Conservation (phyloP, 148 eudicot species). For the Talinum fruticosum region DNA sequence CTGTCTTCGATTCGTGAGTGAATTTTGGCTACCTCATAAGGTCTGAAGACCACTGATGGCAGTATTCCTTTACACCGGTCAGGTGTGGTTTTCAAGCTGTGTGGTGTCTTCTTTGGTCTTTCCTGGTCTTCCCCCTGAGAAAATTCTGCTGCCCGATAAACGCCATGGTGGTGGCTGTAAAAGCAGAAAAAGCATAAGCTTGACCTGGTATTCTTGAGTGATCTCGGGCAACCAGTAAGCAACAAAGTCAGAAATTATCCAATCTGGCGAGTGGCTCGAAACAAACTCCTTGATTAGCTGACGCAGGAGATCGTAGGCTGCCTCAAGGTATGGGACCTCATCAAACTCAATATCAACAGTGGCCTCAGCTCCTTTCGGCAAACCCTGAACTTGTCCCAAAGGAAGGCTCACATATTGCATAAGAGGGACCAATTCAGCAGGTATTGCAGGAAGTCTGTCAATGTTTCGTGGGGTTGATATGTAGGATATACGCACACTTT, state of each 20-base stretch:
- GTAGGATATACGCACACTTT: constrained; percentile 31
- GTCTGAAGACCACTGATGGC: constrained; percentile 11
- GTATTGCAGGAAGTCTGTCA: constrained; percentile 35
- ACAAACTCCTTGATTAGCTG: constrained; percentile 24
- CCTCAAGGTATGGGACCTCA: constrained; percentile 30
- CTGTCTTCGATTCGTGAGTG: constrained; percentile 9
- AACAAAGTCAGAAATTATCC: constrained; percentile 35
- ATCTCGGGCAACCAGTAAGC: constrained; percentile 31
- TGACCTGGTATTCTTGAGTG: constrained; percentile 29
- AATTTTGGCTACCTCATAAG: constrained; percentile 11
- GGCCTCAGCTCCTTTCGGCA: constrained; percentile 37
- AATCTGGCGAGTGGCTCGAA: constrained; percentile 15
- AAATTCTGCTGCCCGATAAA: constrained; percentile 30
- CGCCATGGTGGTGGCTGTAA: constrained; percentile 21
- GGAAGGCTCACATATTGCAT: constrained; percentile 27
- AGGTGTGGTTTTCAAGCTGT: constrained; percentile 9
- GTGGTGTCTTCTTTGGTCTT: constrained; percentile 17
- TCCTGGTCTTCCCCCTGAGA: constrained; percentile 15
- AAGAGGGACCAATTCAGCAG: constrained; percentile 19
- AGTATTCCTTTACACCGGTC: constrained; percentile 27
- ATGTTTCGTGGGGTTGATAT: constrained; percentile 42
- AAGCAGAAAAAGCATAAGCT: constrained; percentile 27
- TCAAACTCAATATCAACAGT: constrained; percentile 34
- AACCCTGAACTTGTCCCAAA: constrained; percentile 22
- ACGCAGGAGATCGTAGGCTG: constrained; percentile 29